These are phyloP conservation scores for Lactifluus volemus DNA, from an alignment of 768 basidiomycete genomes.

Conservation along the genomic window DNA sequence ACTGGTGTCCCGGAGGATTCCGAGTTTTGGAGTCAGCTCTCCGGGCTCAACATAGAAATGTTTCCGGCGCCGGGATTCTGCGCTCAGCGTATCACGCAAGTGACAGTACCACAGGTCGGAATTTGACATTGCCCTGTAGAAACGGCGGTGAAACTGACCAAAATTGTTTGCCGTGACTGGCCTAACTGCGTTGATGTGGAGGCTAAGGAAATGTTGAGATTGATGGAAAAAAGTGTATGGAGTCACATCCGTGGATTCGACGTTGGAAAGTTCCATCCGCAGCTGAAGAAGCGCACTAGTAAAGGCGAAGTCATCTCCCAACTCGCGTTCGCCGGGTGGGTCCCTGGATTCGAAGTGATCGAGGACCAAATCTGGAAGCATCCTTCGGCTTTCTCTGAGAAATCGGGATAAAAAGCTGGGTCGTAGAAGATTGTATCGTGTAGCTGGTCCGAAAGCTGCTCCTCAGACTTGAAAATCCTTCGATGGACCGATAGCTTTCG, in stretches of 20 bases:
- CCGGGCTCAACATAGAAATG: constrained; percentile 56
- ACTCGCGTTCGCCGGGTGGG: constrained; percentile 60
- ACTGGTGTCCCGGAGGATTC: constrained; percentile 46
- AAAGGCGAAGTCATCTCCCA: constrained; percentile 69
- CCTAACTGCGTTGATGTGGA: constrained; percentile 69
- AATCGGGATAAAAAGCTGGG: constrained; percentile 57
- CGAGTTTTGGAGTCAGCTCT: constrained; percentile 67
- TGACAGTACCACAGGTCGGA: constrained; percentile 46
- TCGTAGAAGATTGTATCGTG: constrained; percentile 66
- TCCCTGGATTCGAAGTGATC: constrained; percentile 56
- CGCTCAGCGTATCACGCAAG: constrained; percentile 54
- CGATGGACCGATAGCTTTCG: constrained; percentile 49
- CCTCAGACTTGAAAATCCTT: constrained; percentile 50
- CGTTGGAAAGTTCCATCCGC: constrained; percentile 47
- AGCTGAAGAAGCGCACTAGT: constrained; percentile 48
- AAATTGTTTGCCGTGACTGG: constrained; percentile 68
- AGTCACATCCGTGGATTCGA: constrained; percentile 30
- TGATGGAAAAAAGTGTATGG: constrained; percentile 60
- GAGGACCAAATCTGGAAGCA: constrained; percentile 52
- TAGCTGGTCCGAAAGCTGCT: constrained; percentile 56
- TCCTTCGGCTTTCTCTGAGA: constrained; percentile 40
- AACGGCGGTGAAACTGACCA: constrained; percentile 54
- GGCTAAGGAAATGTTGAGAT: constrained; percentile 79
- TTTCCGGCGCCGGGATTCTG: constrained; percentile 54
- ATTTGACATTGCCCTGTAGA: constrained; percentile 48